Evolutionary conservation across 148 eudicot genomes (phyloP).

Genomic region (Suaeda aralocaspica): DNA sequence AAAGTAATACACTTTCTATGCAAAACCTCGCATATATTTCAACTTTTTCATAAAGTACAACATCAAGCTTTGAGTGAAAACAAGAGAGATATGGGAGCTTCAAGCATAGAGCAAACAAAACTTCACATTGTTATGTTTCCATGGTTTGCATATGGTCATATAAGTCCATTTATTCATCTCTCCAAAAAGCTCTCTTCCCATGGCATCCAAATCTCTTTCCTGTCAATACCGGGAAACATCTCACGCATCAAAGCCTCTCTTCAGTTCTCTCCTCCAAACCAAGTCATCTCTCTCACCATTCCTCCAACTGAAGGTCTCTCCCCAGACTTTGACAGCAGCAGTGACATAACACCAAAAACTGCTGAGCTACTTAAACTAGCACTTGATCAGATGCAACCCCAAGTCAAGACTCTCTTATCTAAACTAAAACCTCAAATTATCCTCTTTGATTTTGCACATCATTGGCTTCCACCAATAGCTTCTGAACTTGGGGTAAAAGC

Average conservation of each 20-base stretch:
- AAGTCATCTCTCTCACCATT: constrained; percentile 34
- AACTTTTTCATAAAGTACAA: no score
- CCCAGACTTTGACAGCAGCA: constrained; percentile 37
- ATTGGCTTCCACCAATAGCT: constrained; percentile 45
- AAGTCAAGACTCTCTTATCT: constrained; percentile 30
- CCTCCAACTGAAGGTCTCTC: constrained; percentile 39
- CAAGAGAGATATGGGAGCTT: not conserved
- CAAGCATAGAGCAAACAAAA: not conserved
- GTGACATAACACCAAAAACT: constrained; percentile 25
- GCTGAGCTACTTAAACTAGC: constrained; percentile 41
- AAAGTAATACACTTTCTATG: no score
- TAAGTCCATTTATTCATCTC: constrained; percentile 48
- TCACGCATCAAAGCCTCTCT: constrained; percentile 36
- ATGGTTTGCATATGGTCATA: constrained; percentile 60
- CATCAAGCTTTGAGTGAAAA: not conserved
- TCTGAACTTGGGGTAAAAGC: constrained; percentile 39
- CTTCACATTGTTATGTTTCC: constrained; percentile 48
- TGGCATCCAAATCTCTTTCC: constrained; percentile 36
- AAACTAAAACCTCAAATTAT: constrained; percentile 36
- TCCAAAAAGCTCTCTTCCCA: constrained; percentile 45
- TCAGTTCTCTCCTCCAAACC: constrained; percentile 5
- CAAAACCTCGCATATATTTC: no score
- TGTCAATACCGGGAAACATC: constrained; percentile 40
- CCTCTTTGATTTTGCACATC: constrained; percentile 43
- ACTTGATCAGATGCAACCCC: constrained; percentile 52